A percentile compares a stretch with the other conserved stretches of the same genome.
phyloP scores from a whole-genome alignment of 495 filamentous ascomycete genomes.

The Podospora conica region DNA sequence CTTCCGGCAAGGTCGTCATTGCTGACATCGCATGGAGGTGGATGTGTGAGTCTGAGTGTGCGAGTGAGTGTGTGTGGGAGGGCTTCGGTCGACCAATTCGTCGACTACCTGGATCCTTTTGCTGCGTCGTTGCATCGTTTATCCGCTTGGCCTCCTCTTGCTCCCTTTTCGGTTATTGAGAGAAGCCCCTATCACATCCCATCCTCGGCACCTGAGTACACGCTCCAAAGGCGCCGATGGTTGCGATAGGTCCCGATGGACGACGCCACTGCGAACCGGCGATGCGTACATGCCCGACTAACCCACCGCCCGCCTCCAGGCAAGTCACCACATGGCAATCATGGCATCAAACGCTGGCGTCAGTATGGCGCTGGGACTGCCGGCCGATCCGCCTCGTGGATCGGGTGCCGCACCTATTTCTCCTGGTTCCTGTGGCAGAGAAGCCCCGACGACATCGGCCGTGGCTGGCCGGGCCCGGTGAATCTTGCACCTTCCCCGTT shows the following conservation, averaged over 20 bases:
- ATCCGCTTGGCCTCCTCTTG: neutral
- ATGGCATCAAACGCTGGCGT: neutral
- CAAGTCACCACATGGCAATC: neutral
- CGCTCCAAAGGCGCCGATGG: neutral
- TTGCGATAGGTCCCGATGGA: neutral
- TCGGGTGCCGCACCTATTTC: neutral
- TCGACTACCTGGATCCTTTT: neutral
- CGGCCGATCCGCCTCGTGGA: neutral
- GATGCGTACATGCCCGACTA: neutral
- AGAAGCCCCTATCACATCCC: neutral
- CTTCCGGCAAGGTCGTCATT: neutral
- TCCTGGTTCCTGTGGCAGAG: neutral
- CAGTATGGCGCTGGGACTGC: neutral
- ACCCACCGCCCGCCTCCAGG: neutral
- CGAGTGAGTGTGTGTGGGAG: neutral
- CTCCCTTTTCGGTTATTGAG: neutral
- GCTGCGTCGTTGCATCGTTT: neutral
- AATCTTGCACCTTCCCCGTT: neutral
- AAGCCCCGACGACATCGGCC: neutral
- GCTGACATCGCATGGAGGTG: slow-evolving; percentile 12
- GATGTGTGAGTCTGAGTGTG: neutral
- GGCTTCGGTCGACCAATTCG: neutral
- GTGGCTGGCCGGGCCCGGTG: slow-evolving; percentile 2
- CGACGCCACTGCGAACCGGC: neutral
- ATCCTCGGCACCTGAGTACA: neutral